Conservation (phyloP, 108 stramenopile species). For the Chaetoceros tenuissimus region DNA sequence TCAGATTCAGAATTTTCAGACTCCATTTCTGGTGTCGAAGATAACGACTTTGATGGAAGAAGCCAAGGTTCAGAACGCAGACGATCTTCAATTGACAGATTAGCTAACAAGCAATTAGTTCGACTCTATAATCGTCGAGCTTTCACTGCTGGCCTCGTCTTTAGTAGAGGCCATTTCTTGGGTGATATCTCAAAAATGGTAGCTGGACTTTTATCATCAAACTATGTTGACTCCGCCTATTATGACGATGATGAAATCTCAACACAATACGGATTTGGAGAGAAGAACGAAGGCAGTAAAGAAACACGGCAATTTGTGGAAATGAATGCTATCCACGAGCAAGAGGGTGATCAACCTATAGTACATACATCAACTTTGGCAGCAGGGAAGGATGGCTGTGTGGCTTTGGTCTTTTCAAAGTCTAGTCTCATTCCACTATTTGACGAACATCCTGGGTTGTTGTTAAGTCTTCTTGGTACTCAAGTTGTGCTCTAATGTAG, state of each 20-base stretch:
- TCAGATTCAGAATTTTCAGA: conserved; percentile 22
- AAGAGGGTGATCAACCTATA: conserved; percentile 30
- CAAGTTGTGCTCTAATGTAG: conserved; percentile 82
- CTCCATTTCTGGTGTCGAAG: conserved; percentile 13
- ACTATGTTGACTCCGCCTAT: conserved; percentile 1
- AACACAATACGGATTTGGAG: neutral
- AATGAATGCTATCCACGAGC: conserved; percentile 42
- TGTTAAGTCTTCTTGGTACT: conserved; percentile 78
- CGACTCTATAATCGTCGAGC: conserved; percentile 68
- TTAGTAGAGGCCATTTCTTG: conserved; percentile 80
- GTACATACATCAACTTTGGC: conserved; percentile 74
- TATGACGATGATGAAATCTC: neutral
- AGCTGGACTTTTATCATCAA: conserved; percentile 46
- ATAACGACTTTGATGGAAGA: conserved; percentile 12
- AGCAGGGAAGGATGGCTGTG: conserved; percentile 82
- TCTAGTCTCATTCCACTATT: conserved; percentile 64
- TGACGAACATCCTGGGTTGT: conserved; percentile 74
- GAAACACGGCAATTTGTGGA: conserved; percentile 2
- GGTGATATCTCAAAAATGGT: conserved; percentile 86
- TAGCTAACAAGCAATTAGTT: conserved; percentile 77
- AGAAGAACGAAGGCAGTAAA: neutral
- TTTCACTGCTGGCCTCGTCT: conserved; percentile 70
- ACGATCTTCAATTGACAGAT: conserved; percentile 51
- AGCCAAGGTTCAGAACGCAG: conserved; percentile 15
- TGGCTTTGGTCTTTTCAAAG: conserved; percentile 66